A percentile compares a stretch with the other conserved stretches of the same genome.
phyloP scores from a whole-genome alignment of 106 monocot genomes.

The Vanilla planifolia region DNA sequence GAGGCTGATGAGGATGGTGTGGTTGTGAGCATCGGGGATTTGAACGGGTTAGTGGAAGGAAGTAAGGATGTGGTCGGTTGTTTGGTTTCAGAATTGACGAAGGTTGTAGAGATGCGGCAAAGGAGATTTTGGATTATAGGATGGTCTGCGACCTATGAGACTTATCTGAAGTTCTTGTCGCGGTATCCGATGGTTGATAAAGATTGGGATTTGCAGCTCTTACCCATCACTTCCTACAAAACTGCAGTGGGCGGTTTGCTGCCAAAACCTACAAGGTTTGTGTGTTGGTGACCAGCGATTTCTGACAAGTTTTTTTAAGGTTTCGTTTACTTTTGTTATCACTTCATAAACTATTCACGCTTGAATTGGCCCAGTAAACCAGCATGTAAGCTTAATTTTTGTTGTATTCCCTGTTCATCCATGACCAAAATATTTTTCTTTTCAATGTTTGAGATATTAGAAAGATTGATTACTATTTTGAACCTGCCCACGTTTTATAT shows the following conservation, averaged over 20 bases:
- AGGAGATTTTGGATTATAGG: slow-evolving; percentile 58
- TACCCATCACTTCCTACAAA: slow-evolving; percentile 23
- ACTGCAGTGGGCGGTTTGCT: slow-evolving; percentile 5
- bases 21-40: slow-evolving; percentile 51
- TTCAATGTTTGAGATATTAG: not conserved
- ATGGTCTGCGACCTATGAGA: slow-evolving; percentile 65
- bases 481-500: too few species aligned
- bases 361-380: too few species aligned
- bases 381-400: not conserved
- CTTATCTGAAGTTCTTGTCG: slow-evolving; percentile 38
- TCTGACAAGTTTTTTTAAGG: too few species aligned
- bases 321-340: too few species aligned
- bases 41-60: slow-evolving; percentile 44
- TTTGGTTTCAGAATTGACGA: slow-evolving; percentile 46
- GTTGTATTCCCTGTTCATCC: not conserved
- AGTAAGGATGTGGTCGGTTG: slow-evolving; percentile 12
- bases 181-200: slow-evolving; percentile 22
- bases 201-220: slow-evolving; percentile 32
- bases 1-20: slow-evolving; percentile 13
- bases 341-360: too few species aligned
- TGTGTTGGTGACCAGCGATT: not conserved
- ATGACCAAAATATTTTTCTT: not conserved
- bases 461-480: too few species aligned
- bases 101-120: slow-evolving; percentile 27
- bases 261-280: slow-evolving; percentile 15